These are phyloP conservation scores for Gautieria morchelliformis DNA, from an alignment of 768 basidiomycete genomes.

Conservation along the genomic window DNA sequence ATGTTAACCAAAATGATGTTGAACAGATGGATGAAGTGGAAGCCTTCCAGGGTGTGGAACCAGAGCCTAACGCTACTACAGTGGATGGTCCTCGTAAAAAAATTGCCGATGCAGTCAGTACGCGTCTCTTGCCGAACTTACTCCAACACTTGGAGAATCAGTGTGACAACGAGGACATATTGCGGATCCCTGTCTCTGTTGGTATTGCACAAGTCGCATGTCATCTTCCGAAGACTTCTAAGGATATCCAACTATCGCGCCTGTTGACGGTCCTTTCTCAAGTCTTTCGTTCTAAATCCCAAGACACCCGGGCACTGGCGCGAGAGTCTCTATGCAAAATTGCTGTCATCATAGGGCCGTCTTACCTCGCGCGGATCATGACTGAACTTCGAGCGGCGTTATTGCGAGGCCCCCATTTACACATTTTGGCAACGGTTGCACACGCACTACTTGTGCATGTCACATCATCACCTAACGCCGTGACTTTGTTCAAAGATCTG, in stretches of 20 bases:
- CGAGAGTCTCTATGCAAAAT: conserved; percentile 80
- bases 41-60: conserved; percentile 13
- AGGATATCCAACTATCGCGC: conserved; percentile 60
- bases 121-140: conserved; percentile 68
- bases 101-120: conserved; percentile 69
- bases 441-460: conserved; percentile 80
- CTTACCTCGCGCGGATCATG: conserved; percentile 62
- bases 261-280: conserved; percentile 83
- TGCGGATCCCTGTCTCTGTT: conserved; percentile 80
- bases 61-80: not conserved
- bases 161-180: conserved; percentile 73
- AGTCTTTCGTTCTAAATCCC: conserved; percentile 84
- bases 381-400: conserved; percentile 81
- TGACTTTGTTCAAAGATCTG: conserved; percentile 46
- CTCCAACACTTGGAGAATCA: conserved; percentile 75
- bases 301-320: conserved; percentile 82
- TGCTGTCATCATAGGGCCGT: conserved; percentile 57
- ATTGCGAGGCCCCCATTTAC: conserved; percentile 85
- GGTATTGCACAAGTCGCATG: conserved; percentile 81
- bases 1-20: not conserved
- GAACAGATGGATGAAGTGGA: conserved; percentile 15
- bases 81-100: conserved; percentile 7
- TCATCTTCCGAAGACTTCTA: conserved; percentile 57
- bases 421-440: conserved; percentile 77
- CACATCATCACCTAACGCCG: conserved; percentile 53